Percentiles rank a stretch among this genome's conserved stretches.
These are phyloP conservation scores for Pichia sp. DNA, from an alignment of 1,139 yeast genomes.

Conservation along the genomic window DNA sequence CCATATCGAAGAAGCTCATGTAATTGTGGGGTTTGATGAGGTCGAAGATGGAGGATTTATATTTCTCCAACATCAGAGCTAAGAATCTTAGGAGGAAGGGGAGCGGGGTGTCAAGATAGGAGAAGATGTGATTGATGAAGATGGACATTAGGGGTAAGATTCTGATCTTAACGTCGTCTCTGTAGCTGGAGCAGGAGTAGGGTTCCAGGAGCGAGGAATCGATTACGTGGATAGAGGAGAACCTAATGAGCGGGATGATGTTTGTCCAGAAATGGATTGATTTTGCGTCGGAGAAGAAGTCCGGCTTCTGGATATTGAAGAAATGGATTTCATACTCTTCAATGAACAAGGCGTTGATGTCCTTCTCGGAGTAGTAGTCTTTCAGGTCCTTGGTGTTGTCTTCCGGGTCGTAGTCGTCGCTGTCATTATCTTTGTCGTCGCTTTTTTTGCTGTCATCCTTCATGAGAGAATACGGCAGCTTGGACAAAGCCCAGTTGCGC, in stretches of 20 bases:
- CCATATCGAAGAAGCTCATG: constrained; percentile 51
- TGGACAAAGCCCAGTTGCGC: constrained; percentile 43
- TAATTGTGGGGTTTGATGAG: constrained; percentile 47
- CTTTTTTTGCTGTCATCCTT: neutral
- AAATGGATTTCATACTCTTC: constrained; percentile 54
- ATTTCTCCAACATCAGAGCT: constrained; percentile 37
- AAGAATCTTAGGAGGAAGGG: constrained; percentile 51
- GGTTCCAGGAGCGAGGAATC: constrained; percentile 34
- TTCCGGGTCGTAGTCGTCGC: neutral
- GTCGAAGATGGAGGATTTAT: constrained; percentile 48
- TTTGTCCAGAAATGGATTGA: constrained; percentile 54
- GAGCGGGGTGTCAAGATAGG: constrained; percentile 48
- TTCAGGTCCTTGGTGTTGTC: neutral
- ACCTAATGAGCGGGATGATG: constrained; percentile 39
- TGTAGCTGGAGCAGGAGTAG: constrained; percentile 18
- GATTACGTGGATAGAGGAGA: constrained; percentile 41
- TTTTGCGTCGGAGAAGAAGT: constrained; percentile 39
- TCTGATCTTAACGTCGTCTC: constrained; percentile 29
- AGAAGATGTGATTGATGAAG: constrained; percentile 46
- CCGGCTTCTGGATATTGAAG: constrained; percentile 50
- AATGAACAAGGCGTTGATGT: constrained; percentile 35
- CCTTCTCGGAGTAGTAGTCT: constrained; percentile 18
- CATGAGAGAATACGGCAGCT: constrained; percentile 28
- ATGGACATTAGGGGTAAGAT: constrained; percentile 45
- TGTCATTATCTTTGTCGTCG: too few relatives aligned